phyloP scores from a whole-genome alignment of 208 protist species.

The Leishmania mexicana region DNA sequence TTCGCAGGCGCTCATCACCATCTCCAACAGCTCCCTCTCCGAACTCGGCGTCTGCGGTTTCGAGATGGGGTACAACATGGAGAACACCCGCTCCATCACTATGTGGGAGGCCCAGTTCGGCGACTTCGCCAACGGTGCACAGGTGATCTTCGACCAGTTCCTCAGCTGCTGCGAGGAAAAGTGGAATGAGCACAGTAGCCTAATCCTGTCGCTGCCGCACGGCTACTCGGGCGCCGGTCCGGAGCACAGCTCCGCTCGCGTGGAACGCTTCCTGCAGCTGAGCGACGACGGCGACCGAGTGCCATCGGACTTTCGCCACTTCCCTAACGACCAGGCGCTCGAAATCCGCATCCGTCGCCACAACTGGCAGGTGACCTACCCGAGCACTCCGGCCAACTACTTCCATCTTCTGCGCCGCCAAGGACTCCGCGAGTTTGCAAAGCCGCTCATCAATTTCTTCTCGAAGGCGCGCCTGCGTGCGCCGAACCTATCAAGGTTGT shows the following conservation, averaged over 20 bases:
- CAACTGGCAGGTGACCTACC: conserved; percentile 96
- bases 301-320: conserved; percentile 68
- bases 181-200: conserved; percentile 95
- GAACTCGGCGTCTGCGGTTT: conserved; percentile 98
- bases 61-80: conserved; percentile 96
- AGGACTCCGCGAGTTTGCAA: conserved; percentile 96
- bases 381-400: conserved; percentile 98
- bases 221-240: conserved; percentile 98
- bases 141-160: conserved; percentile 99
- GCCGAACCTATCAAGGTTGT: conserved; percentile 86
- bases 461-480: conserved; percentile 93
- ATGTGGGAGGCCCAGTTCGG: conserved; percentile 99
- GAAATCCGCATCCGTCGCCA: conserved; percentile 76
- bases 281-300: conserved; percentile 90
- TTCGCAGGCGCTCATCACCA: conserved; percentile 86
- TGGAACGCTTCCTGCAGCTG: conserved; percentile 98
- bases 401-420: conserved; percentile 99
- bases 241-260: conserved; percentile 97
- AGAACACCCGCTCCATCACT: conserved; percentile 94
- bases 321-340: conserved; percentile 61
- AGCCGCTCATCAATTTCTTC: conserved; percentile 97
- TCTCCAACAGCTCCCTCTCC: conserved; percentile 96
- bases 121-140: conserved; percentile 99
- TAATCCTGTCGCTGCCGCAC: conserved; percentile 98
- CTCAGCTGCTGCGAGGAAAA: conserved; percentile 94